Conservation (phyloP, 2,329 filamentous ascomycete species). For the Talaromyces sp. region DNA sequence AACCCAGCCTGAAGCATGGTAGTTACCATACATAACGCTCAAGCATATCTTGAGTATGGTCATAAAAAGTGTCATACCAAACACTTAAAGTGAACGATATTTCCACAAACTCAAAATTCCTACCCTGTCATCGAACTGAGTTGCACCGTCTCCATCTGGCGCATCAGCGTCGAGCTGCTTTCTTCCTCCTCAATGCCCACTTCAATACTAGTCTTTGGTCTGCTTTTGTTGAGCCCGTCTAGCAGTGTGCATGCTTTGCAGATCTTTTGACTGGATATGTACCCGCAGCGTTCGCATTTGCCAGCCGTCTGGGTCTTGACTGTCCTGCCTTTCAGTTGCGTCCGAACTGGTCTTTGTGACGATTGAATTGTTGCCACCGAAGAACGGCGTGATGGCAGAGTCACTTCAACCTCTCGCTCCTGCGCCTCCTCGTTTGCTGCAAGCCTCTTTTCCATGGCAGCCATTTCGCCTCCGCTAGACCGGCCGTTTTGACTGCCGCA, state of each 20-base stretch:
- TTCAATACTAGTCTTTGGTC: slow-evolving; percentile 43
- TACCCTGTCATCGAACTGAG: slow-evolving; percentile 8
- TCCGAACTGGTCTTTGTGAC: slow-evolving; percentile 24
- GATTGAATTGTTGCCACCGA: slow-evolving; percentile 16
- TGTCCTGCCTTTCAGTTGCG: slow-evolving; percentile 45
- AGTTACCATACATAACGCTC: too few species aligned
- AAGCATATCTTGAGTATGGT: neutral
- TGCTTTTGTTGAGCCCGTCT: slow-evolving; percentile 78
- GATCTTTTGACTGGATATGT: slow-evolving; percentile 87
- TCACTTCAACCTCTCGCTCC: slow-evolving; percentile 63
- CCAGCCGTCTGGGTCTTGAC: slow-evolving; percentile 57
- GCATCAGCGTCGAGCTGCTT: slow-evolving; percentile 46
- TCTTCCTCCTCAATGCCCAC: slow-evolving; percentile 44
- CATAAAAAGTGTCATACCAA: neutral
- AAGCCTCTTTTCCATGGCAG: slow-evolving; percentile 71
- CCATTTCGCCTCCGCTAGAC: slow-evolving; percentile 70
- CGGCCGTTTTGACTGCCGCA: slow-evolving; percentile 69
- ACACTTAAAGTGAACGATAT: neutral
- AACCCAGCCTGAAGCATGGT: neutral
- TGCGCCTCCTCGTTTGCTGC: slow-evolving; percentile 57
- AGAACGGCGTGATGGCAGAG: slow-evolving; percentile 19
- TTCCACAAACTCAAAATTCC: neutral
- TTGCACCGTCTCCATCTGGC: slow-evolving; percentile 43
- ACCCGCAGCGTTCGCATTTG: slow-evolving; percentile 81
- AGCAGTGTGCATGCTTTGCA: slow-evolving; percentile 92